phyloP scores from a whole-genome alignment of 768 basidiomycete genomes.

The Suillus americanus region DNA sequence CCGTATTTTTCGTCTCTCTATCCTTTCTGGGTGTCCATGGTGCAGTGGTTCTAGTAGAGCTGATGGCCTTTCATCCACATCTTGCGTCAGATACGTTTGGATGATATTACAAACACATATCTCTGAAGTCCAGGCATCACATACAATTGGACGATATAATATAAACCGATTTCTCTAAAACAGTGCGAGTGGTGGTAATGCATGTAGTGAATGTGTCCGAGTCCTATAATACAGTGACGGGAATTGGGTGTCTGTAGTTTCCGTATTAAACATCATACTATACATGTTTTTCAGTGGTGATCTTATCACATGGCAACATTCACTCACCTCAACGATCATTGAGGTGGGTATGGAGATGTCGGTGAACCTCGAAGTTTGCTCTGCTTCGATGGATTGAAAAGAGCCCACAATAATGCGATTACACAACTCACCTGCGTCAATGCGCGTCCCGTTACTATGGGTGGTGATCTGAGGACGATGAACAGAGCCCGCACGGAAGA shows the following conservation, averaged over 20 bases:
- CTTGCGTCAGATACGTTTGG: not conserved
- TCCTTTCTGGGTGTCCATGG: not conserved
- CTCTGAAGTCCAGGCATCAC: not conserved
- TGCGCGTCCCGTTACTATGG: constrained; percentile 13
- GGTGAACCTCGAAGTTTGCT: constrained; percentile 1
- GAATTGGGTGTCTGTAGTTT: not conserved
- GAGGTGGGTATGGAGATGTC: constrained; percentile 19
- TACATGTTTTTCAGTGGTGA: not conserved
- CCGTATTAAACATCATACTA: not conserved
- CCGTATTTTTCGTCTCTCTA: too few species aligned
- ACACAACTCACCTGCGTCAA: not conserved
- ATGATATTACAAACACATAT: not conserved
- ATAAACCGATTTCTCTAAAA: not conserved
- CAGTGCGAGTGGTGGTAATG: not conserved
- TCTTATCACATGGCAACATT: not conserved
- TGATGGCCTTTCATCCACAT: not conserved
- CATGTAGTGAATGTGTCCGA: not conserved
- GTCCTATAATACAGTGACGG: not conserved
- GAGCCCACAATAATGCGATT: not conserved
- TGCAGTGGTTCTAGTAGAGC: not conserved
- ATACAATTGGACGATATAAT: not conserved
- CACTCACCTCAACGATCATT: constrained; percentile 18
- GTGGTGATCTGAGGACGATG: constrained; percentile 5
- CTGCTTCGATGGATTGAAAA: not conserved
- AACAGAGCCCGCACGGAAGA: constrained; percentile 46